Conservation (phyloP, 73 alveolate species). For the Tetrahymena borealis region DNA sequence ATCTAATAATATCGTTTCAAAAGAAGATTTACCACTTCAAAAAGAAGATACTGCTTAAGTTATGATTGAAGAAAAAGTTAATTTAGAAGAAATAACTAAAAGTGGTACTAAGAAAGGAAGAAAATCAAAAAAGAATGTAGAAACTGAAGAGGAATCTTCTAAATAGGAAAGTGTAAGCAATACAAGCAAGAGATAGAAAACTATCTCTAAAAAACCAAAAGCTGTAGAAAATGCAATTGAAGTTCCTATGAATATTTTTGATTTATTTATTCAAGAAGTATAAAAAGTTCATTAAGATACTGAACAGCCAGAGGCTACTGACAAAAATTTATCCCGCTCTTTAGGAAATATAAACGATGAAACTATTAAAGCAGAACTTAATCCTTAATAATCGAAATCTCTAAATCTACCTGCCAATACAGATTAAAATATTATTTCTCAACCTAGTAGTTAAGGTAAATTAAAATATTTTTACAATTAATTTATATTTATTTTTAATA, state of each 20-base stretch:
- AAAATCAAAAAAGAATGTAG: background rate
- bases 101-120: background rate
- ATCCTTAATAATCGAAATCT: background rate
- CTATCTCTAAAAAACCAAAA: background rate
- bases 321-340: background rate
- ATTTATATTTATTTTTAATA: too few relatives aligned
- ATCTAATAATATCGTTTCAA: background rate
- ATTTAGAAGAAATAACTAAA: background rate
- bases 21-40: background rate
- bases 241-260: background rate
- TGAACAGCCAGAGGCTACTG: background rate
- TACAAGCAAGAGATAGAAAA: background rate
- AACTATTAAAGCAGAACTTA: background rate
- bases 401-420: background rate
- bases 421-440: background rate
- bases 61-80: background rate
- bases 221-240: background rate
- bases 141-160: background rate
- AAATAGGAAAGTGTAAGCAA: background rate
- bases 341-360: background rate
- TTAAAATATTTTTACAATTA: too few relatives aligned
- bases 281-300: background rate
- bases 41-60: background rate
- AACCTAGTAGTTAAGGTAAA: background rate
- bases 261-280: background rate